Evolutionary conservation across 2,329 filamentous ascomycete genomes (phyloP).

Genomic region (Fusarium drepaniforme): DNA sequence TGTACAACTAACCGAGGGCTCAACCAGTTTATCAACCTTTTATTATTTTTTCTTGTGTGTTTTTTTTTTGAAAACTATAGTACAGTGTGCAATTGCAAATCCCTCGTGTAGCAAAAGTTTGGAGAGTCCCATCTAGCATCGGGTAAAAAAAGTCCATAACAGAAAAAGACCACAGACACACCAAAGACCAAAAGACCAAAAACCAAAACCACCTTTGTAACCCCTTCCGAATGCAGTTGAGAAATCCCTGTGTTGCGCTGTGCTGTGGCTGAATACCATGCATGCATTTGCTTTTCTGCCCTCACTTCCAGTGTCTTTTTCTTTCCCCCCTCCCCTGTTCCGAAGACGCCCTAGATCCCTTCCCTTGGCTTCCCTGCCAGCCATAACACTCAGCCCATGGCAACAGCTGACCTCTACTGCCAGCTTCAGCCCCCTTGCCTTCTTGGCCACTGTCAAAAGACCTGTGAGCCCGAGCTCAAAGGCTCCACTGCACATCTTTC

Average conservation of each 20-base stretch:
- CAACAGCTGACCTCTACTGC: constrained; percentile 8
- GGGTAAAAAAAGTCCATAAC: constrained; percentile 19
- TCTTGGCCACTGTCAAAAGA: not conserved
- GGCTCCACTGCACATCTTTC: constrained; percentile 31
- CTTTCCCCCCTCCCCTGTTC: constrained; percentile 17
- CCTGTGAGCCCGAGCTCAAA: constrained; percentile 12
- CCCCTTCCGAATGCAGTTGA: constrained; percentile 45
- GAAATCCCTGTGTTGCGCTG: constrained; percentile 33
- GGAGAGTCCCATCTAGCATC: constrained; percentile 41
- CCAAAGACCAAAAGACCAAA: constrained; percentile 21
- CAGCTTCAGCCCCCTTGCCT: not conserved
- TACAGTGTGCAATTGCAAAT: constrained; percentile 36
- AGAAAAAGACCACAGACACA: not conserved
- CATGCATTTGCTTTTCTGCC: constrained; percentile 44
- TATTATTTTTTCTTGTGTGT: constrained; percentile 32
- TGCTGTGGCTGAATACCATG: constrained; percentile 37
- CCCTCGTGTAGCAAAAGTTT: constrained; percentile 27
- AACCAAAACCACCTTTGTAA: constrained; percentile 39
- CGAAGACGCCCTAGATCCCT: not conserved
- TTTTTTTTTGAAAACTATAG: constrained; percentile 34
- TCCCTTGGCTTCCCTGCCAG: constrained; percentile 13
- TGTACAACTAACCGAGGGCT: not conserved
- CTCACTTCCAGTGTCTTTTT: constrained; percentile 30
- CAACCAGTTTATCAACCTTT: constrained; percentile 32
- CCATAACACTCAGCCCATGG: not conserved